phyloP scores from a whole-genome alignment of 1,139 yeast species.

The Ogataea hybrid region DNA sequence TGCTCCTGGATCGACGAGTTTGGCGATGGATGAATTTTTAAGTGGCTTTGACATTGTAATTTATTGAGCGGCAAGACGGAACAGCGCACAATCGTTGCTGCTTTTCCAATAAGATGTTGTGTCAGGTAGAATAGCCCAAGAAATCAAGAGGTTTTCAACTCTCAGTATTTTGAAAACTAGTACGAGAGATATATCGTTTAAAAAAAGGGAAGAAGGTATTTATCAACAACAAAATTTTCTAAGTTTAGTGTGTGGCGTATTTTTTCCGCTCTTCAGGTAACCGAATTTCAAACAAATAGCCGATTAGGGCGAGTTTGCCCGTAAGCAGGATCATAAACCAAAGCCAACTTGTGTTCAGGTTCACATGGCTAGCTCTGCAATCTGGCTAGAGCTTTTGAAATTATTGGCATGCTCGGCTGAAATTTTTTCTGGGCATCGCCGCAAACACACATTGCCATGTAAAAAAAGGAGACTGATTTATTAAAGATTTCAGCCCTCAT shows the following conservation, averaged over 20 bases:
- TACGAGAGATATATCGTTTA: too few relatives aligned
- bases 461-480: background rate
- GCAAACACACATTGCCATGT: slow-evolving; percentile 11
- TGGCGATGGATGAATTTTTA: slow-evolving; percentile 9
- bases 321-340: too few relatives aligned
- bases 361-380: too few relatives aligned
- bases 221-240: slow-evolving; percentile 9
- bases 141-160: too few relatives aligned
- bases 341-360: too few relatives aligned
- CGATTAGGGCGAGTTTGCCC: too few relatives aligned
- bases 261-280: background rate
- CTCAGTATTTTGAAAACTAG: too few relatives aligned
- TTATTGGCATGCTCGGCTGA: background rate
- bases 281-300: too few relatives aligned
- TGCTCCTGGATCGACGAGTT: slow-evolving; percentile 6
- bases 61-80: slow-evolving; percentile 5
- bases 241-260: slow-evolving; percentile 9
- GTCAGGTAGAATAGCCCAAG: background rate
- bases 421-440: slow-evolving; percentile 7
- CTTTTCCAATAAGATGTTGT: background rate
- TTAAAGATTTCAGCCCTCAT: background rate
- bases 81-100: background rate
- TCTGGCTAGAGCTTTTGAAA: too few relatives aligned
- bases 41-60: slow-evolving; percentile 6
- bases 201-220: slow-evolving; percentile 1